These are phyloP conservation scores for Penicillium thymicola DNA, from an alignment of 2,329 filamentous ascomycete genomes.

Conservation along the genomic window DNA sequence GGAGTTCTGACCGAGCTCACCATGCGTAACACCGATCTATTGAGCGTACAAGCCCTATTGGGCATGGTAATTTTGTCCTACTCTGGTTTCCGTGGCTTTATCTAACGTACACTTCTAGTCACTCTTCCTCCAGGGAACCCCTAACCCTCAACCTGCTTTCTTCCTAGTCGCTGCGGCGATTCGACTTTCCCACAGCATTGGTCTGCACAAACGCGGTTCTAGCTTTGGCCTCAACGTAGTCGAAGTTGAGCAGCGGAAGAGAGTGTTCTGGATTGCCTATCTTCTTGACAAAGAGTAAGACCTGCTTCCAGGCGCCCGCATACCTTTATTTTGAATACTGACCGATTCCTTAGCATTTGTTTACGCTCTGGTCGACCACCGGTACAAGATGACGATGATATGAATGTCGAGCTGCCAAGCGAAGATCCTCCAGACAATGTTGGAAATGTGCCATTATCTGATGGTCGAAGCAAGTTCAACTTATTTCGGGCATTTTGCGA, in stretches of 20 bases:
- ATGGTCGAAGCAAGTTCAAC: slow-evolving; percentile 90
- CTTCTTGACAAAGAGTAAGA: slow-evolving; percentile 67
- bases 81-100: neutral
- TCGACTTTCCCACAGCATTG: slow-evolving; percentile 86
- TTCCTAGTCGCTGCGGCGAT: slow-evolving; percentile 89
- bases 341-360: slow-evolving; percentile 52
- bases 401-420: slow-evolving; percentile 94
- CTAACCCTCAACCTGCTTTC: slow-evolving; percentile 92
- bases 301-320: neutral
- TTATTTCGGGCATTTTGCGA: slow-evolving; percentile 90
- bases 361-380: slow-evolving; percentile 69
- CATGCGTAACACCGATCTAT: slow-evolving; percentile 90
- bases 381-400: slow-evolving; percentile 73
- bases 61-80: slow-evolving; percentile 63
- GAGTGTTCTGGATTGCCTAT: slow-evolving; percentile 76
- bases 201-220: slow-evolving; percentile 87
- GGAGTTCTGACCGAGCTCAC: slow-evolving; percentile 88
- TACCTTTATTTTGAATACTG: slow-evolving; percentile 1
- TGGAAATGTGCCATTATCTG: slow-evolving; percentile 85
- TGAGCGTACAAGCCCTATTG: slow-evolving; percentile 89
- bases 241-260: slow-evolving; percentile 85
- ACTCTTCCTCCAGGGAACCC: slow-evolving; percentile 91
- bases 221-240: slow-evolving; percentile 91
- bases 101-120: slow-evolving; percentile 47
- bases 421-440: slow-evolving; percentile 89